Percentiles rank a stretch among this genome's conserved stretches.
phyloP scores from a whole-genome alignment of 2,329 filamentous ascomycete species.

The Shiraia bambusicola region DNA sequence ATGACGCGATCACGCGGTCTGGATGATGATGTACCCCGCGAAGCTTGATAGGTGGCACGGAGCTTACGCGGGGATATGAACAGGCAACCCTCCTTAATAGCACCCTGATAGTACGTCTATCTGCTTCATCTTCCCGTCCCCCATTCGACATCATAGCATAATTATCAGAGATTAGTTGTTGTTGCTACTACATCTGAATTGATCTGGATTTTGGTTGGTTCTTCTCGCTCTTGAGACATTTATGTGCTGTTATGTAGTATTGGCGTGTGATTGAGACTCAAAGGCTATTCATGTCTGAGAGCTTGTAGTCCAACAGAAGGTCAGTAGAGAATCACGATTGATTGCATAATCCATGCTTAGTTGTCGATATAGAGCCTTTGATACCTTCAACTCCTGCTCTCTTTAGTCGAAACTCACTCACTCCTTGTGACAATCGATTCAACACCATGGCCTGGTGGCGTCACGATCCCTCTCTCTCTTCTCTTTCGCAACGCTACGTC shows the following conservation, averaged over 20 bases:
- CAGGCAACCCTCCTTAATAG: constrained; percentile 11
- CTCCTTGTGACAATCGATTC: background rate
- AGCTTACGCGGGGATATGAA: constrained; percentile 28
- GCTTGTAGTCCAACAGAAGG: constrained; percentile 1
- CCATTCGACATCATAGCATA: background rate
- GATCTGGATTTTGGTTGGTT: background rate
- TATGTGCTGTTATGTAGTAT: background rate
- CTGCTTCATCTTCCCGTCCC: background rate
- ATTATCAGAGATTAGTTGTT: too few species aligned
- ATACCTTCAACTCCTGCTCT: background rate
- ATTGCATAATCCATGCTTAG: background rate
- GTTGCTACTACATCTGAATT: background rate
- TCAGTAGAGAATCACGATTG: background rate
- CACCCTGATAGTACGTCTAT: constrained; percentile 1
- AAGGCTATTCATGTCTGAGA: constrained; percentile 9
- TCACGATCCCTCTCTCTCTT: constrained; percentile 27
- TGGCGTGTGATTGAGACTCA: constrained; percentile 2
- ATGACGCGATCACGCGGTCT: constrained; percentile 20
- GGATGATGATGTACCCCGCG: constrained; percentile 23
- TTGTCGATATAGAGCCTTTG: background rate
- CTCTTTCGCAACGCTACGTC: constrained; percentile 24
- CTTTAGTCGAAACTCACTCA: background rate
- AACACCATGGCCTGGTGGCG: constrained; percentile 33
- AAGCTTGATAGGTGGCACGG: constrained; percentile 25
- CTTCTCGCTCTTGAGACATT: background rate